phyloP scores from a whole-genome alignment of 2,329 filamentous ascomycete genomes.

The Neocatenulostroma microsporum region DNA sequence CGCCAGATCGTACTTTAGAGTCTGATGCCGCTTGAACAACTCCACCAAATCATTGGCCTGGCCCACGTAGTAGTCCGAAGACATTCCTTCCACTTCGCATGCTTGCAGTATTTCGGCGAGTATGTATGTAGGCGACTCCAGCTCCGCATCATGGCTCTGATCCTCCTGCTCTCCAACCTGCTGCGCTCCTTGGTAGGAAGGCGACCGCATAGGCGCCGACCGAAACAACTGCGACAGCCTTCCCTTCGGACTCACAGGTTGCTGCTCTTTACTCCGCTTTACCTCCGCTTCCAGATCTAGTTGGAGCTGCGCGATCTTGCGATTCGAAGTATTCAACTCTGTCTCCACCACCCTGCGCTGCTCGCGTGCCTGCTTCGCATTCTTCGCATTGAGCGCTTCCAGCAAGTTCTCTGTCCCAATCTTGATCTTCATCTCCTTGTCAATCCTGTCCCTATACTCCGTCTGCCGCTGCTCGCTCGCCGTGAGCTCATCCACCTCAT shows the following conservation, averaged over 20 bases:
- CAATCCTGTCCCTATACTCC: slow-evolving; percentile 72
- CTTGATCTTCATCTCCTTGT: slow-evolving; percentile 96
- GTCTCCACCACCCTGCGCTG: slow-evolving; percentile 55
- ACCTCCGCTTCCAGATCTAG: slow-evolving; percentile 54
- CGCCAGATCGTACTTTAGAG: slow-evolving; percentile 89
- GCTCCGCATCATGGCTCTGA: slow-evolving; percentile 59
- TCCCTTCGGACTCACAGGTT: slow-evolving; percentile 33
- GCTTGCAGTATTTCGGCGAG: slow-evolving; percentile 85
- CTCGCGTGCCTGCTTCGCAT: slow-evolving; percentile 85
- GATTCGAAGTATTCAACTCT: slow-evolving; percentile 82
- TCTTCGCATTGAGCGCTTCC: slow-evolving; percentile 88
- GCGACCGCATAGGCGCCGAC: slow-evolving; percentile 47
- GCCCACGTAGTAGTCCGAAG: slow-evolving; percentile 89
- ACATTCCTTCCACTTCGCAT: slow-evolving; percentile 78
- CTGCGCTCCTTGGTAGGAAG: slow-evolving; percentile 28
- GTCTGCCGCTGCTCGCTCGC: slow-evolving; percentile 66
- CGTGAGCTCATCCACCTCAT: slow-evolving; percentile 49
- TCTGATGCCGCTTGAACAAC: slow-evolving; percentile 87
- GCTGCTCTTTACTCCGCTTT: slow-evolving; percentile 45
- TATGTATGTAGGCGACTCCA: slow-evolving; percentile 85
- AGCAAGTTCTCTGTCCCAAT: slow-evolving; percentile 96
- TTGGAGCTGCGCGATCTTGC: slow-evolving; percentile 55
- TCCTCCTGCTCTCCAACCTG: slow-evolving; percentile 24
- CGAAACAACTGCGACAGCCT: slow-evolving; percentile 53
- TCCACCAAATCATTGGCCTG: slow-evolving; percentile 89